Evolutionary conservation across 2,329 filamentous ascomycete species (phyloP), one percentile per base, ranked within the genome.

Genomic region (Aspergillus ibericus): DNA sequence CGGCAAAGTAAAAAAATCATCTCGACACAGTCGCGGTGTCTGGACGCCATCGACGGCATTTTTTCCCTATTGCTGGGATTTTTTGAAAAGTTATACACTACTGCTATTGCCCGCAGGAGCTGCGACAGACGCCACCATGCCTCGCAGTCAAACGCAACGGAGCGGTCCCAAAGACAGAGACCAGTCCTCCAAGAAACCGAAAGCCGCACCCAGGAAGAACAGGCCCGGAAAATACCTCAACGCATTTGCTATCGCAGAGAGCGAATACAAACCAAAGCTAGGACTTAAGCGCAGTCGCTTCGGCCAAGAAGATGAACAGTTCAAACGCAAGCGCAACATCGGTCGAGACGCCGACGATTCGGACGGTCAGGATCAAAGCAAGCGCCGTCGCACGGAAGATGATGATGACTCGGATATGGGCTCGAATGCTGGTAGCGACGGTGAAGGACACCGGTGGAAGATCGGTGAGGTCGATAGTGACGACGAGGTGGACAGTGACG

Each of bases 381-480:
- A 67, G 83, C 77, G 77, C 44, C 73, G 74, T 56, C 69, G 70
- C 55, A 76, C 70, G 16, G 69, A 69, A 22, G 75, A 74, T 27
- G 75, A 73, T 48, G 74, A 72, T 18, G 38, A 9, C 13, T 82
- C 83, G 44, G 78, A 80, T 36, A 73, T 79, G 27, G 82, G 83
- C 63, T 81, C 85, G 15, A 90, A 93, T 58, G 86, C 88, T 63
- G 91, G 90, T 9, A 93, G 88, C 66, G 93, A 96, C 70, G 91
- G 89, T 60, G 90, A 93, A 60, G 92, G 92, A 20, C 90, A 96
- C 68, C 87, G 90, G 69, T 96, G 92, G 92, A 88, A 83, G 51
- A 81, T 96, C 52, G 92, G 93, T 25, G 79, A 86, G 49, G 85
- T 88, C 20, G 84, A 83, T 50, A 85, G 83, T 46, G 86, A 88